Conservation (phyloP, 108 stramenopile genomes). For the Skeletonema grethae region DNA sequence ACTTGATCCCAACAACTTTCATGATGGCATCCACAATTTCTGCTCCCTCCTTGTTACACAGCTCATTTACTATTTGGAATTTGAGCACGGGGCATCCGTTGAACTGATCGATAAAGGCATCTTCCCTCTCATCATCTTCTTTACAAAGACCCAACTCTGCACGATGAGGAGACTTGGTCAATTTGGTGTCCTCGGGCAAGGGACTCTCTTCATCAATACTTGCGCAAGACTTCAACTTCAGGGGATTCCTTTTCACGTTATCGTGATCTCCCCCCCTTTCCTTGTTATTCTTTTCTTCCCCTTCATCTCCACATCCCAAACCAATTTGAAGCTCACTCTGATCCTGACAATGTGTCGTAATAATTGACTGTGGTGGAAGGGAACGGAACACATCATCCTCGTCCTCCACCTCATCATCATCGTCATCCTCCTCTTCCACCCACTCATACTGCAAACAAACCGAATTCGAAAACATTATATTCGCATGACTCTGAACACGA, state of each 20-base stretch:
- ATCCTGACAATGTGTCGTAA: background rate
- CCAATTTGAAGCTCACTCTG: background rate
- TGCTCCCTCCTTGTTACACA: slow-evolving; percentile 61
- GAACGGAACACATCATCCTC: background rate
- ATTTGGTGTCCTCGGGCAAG: background rate
- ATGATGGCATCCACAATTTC: slow-evolving; percentile 82
- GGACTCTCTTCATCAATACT: background rate
- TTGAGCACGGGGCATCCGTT: slow-evolving; percentile 73
- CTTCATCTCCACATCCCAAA: background rate
- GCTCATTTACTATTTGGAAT: slow-evolving; percentile 74
- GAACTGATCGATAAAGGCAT: slow-evolving; percentile 29
- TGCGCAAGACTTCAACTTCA: background rate
- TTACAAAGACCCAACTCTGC: background rate
- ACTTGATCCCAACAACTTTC: slow-evolving; percentile 63
- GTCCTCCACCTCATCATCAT: background rate
- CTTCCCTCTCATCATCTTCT: background rate
- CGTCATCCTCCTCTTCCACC: slow-evolving; percentile 36
- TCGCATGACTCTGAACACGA: slow-evolving; percentile 71
- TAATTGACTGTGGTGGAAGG: background rate
- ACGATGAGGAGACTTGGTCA: background rate
- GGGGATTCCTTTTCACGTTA: background rate
- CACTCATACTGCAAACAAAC: slow-evolving; percentile 75
- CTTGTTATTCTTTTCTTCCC: background rate
- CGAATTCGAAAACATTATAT: slow-evolving; percentile 68
- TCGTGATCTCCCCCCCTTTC: background rate